Evolutionary conservation across 176 grass and related monocot species (phyloP), one percentile per base, ranked within the genome.

Genomic region (Oryza rufipogon): DNA sequence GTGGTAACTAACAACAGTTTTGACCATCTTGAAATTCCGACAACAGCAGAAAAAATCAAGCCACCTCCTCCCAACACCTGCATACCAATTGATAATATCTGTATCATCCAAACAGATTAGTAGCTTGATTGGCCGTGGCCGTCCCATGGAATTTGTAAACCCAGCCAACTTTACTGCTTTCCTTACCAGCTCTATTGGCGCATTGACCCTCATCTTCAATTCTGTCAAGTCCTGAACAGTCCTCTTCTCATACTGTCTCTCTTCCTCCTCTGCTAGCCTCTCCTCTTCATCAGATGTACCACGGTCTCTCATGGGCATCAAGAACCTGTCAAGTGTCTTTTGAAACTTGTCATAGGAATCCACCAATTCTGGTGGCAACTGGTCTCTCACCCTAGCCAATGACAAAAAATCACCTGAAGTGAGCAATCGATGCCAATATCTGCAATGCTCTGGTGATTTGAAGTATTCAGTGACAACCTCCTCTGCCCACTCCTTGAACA

Each of bases 31-130:
- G 78, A 98, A 98, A 85, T 98, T 95, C 17, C 64, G 77, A 67
- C 92, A 98, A 46, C 92, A 98, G 78, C 92, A 98, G 61, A 95
- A 98, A 46, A 93, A 98, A 77, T 98, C 91, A 73, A 98, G 85
- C 96, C 96, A 98, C 87, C 89, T 93, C 39, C 69, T 90, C 51
- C 92, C 96, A 14, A 98, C 83, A 74, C 92, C 89, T 11, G 92
- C 91, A 86, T 98, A 98, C 92, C 95, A 98, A 81, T 93, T 95
- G 78, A 98, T 93, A 70, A 98, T 98, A 82, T 93, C 87, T 12
- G 70, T 76, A 91, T 95, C 92, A 81, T 98, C 92, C 87, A 98
- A 90, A 81, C 92, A 92, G 30, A 98, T 75, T 69, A 98, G 93
- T 66, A 98, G 74, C 78, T 98, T 93, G 52, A 98, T 93, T 25